Conservation (phyloP, 2,329 filamentous ascomycete species). For the Pyricularia pennisetigena region DNA sequence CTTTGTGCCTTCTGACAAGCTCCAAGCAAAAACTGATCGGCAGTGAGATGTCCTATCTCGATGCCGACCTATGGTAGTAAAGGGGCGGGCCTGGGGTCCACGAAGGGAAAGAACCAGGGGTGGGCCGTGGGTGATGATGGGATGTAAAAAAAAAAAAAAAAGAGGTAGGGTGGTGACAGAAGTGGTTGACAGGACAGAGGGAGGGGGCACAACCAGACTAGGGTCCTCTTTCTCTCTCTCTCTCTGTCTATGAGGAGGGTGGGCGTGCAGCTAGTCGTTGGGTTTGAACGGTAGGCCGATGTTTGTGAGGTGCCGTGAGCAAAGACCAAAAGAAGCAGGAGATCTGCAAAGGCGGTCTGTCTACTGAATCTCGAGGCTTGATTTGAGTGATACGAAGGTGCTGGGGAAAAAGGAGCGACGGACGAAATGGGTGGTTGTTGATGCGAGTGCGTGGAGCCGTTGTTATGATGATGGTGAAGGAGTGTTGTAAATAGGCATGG, state of each 20-base stretch:
- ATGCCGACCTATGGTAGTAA: constrained; percentile 1
- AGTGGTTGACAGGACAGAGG: not conserved
- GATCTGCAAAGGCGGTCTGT: constrained; percentile 5
- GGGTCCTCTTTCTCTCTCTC: not conserved
- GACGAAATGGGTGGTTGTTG: not conserved
- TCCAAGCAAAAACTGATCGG: constrained; percentile 4
- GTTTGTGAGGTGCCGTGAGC: constrained; percentile 3
- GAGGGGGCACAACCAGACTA: not conserved
- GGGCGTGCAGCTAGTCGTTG: not conserved
- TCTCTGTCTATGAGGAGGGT: not conserved
- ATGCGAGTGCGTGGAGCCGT: not conserved
- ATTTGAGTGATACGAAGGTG: not conserved
- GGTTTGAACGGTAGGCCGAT: not conserved
- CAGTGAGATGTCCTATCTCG: constrained; percentile 1
- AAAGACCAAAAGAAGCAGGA: not conserved
- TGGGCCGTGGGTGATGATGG: not conserved
- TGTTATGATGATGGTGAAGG: not conserved
- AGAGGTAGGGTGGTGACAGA: not conserved
- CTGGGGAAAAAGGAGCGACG: not conserved
- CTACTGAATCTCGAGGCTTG: not conserved
- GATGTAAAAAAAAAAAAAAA: too few relatives aligned
- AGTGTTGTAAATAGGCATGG: not conserved
- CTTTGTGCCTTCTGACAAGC: constrained; percentile 3
- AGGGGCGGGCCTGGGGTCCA: not conserved
- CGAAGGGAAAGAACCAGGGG: not conserved